Percentiles rank a stretch among this genome's conserved stretches.
These are phyloP conservation scores for Fusarium buxicola DNA, from an alignment of 2,329 filamentous ascomycete genomes.

Conservation along the genomic window DNA sequence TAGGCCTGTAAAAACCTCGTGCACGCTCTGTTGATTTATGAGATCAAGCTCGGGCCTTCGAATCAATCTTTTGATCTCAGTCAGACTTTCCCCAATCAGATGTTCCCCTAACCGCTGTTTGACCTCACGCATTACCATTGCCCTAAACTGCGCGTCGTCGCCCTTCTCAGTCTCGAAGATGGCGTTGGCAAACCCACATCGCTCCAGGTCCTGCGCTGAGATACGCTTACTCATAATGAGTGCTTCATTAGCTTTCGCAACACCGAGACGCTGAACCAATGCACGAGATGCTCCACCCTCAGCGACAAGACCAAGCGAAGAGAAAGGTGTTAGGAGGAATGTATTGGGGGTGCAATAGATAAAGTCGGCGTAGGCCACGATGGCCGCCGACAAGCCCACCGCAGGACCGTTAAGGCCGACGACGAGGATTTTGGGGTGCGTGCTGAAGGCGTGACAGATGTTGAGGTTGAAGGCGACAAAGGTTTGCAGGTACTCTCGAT, in stretches of 20 bases:
- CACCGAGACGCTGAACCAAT: background rate
- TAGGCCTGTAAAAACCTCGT: background rate
- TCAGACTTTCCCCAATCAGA: background rate
- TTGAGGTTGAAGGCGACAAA: conserved; percentile 9
- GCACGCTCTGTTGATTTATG: background rate
- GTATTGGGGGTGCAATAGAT: background rate
- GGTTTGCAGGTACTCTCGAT: background rate
- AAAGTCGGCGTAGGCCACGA: conserved; percentile 1
- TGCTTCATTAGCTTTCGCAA: background rate
- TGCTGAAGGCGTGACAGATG: background rate
- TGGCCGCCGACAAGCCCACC: conserved; percentile 4
- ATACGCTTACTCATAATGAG: background rate
- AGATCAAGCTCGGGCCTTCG: background rate
- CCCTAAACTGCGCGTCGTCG: background rate
- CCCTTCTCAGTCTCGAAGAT: background rate
- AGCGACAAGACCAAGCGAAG: background rate
- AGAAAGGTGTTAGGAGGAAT: background rate
- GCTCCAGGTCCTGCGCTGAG: background rate
- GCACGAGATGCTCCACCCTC: background rate
- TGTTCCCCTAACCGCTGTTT: background rate
- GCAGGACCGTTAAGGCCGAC: conserved; percentile 2
- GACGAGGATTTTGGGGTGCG: conserved; percentile 4
- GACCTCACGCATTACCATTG: background rate
- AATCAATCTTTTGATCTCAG: background rate
- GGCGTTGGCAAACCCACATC: background rate